Evolutionary conservation across 108 stramenopile genomes (phyloP), one percentile per base, ranked within the genome.

Genomic region (Bacterosira constricta): DNA sequence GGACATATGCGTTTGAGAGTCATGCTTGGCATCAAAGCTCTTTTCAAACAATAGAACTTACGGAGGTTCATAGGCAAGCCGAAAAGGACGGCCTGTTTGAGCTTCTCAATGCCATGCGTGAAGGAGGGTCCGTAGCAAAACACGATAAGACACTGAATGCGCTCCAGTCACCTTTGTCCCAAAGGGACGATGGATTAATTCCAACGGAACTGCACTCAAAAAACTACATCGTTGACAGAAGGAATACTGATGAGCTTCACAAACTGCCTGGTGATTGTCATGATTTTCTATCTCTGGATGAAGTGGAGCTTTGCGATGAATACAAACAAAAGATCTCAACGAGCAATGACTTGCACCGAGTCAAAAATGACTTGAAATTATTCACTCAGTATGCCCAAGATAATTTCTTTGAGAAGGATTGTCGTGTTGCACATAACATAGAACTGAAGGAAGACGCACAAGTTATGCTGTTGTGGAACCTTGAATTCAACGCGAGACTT

Each of bases 381-480:
- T 53, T 70, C 31, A 51, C 39, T 11, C 18, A 75, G 39, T 56
- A 81, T 50, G 29, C 63, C 3, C 18, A 47, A 25, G 63, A 81
- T 3, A 35, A 30, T 17, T 81, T 77, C 63, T 76, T 76, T 51
- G 39, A 54, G 6, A 77, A 73, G 31, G 51, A 86, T 21, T 85
- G 79, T 34, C 53, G 62, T 12, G 67, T 66, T 31, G 58, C 55
- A 11, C 3, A 52, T 6, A 2, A 29, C 0, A 63, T 80, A 20
- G 37, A 39, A 25, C 34, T 83, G 23, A 64, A 72, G 32, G 29
- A 46, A 11, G 59, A 71, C 26, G 80, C 82, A 4, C 86, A 91
- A 50, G 86, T 89, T 7, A 83, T 92, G 69, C 59, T 92, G 12
- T 71, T 90, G 9, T 84, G 77, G 71, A 93, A 93, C 56, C 56